A percentile compares a stretch with the other conserved stretches of the same genome.
phyloP scores from a whole-genome alignment of 163 green algal species.

The Prototheca cutis region DNA sequence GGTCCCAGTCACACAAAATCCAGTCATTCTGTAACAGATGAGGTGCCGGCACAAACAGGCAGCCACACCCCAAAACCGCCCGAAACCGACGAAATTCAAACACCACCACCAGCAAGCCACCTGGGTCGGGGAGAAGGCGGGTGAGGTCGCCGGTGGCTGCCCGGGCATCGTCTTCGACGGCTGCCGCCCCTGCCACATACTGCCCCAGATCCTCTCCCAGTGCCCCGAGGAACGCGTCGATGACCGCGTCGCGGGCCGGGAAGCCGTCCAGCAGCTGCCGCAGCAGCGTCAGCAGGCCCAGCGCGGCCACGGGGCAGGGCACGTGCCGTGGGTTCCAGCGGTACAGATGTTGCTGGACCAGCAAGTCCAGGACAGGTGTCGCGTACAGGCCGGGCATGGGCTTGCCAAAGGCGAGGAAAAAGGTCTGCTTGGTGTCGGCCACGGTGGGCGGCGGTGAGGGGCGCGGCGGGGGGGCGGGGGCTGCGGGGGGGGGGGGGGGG shows the following conservation, averaged over 20 bases:
- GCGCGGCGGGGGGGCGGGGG: too few relatives aligned
- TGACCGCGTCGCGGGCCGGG: conserved; percentile 53
- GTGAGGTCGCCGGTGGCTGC: too few relatives aligned
- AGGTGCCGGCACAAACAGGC: too few relatives aligned
- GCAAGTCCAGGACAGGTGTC: conserved; percentile 87
- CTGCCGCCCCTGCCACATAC: conserved; percentile 32
- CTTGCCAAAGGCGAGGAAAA: conserved; percentile 71
- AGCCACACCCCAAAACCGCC: too few relatives aligned
- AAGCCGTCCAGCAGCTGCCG: conserved; percentile 80
- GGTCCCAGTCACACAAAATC: too few relatives aligned
- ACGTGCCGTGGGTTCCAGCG: conserved; percentile 79
- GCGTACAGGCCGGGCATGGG: conserved; percentile 88
- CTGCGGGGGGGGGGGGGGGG: too few relatives aligned
- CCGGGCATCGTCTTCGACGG: conserved; percentile 9
- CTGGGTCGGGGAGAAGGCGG: too few relatives aligned
- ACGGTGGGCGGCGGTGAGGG: conserved; percentile 88
- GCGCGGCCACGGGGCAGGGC: not conserved
- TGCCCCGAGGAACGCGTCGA: conserved; percentile 74
- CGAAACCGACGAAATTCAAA: too few relatives aligned
- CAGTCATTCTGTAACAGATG: too few relatives aligned
- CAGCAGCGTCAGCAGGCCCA: conserved; percentile 11
- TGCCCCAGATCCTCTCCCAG: conserved; percentile 69
- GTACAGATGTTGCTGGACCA: conserved; percentile 91
- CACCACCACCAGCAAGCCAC: too few relatives aligned
- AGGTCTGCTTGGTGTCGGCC: conserved; percentile 85